Percentiles rank a stretch among this genome's conserved stretches.
These are phyloP conservation scores for Macrophomina tecta DNA, from an alignment of 2,329 filamentous ascomycete genomes.

Conservation along the genomic window DNA sequence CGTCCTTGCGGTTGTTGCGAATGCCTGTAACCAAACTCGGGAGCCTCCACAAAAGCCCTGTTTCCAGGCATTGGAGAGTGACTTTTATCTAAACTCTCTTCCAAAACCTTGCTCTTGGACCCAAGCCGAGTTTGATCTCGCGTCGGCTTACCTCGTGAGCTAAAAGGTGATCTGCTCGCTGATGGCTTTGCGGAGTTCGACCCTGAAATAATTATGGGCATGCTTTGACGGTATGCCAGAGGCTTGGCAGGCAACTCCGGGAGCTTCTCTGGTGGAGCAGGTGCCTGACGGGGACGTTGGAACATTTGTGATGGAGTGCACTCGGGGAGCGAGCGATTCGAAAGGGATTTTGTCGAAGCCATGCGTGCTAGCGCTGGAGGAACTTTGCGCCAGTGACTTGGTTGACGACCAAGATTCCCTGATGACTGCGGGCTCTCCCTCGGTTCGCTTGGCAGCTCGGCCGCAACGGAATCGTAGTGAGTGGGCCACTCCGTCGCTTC, in stretches of 20 bases:
- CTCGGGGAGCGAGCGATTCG: slow-evolving; percentile 5
- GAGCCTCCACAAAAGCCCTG: background rate
- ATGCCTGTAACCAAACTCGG: background rate
- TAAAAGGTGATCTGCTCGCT: background rate
- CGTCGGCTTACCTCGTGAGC: background rate
- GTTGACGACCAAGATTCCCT: background rate
- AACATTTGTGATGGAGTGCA: slow-evolving; percentile 19
- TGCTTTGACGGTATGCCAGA: slow-evolving; percentile 15
- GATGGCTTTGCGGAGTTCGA: background rate
- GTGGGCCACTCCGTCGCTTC: background rate
- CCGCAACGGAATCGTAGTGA: background rate
- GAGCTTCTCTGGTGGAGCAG: slow-evolving; percentile 1
- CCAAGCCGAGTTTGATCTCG: background rate
- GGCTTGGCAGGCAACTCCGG: slow-evolving; percentile 13
- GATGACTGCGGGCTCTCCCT: background rate
- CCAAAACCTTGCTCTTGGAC: background rate
- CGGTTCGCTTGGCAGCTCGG: background rate
- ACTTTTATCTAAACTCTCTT: background rate
- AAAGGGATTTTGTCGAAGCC: slow-evolving; percentile 15
- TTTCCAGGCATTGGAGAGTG: background rate
- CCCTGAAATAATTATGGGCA: slow-evolving; percentile 14
- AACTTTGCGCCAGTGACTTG: slow-evolving; percentile 14
- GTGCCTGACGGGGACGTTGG: slow-evolving; percentile 5
- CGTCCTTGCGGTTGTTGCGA: background rate
- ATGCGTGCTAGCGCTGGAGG: slow-evolving; percentile 12